phyloP scores from a whole-genome alignment of 2,329 filamentous ascomycete genomes.

The Penicillium rolfsii region DNA sequence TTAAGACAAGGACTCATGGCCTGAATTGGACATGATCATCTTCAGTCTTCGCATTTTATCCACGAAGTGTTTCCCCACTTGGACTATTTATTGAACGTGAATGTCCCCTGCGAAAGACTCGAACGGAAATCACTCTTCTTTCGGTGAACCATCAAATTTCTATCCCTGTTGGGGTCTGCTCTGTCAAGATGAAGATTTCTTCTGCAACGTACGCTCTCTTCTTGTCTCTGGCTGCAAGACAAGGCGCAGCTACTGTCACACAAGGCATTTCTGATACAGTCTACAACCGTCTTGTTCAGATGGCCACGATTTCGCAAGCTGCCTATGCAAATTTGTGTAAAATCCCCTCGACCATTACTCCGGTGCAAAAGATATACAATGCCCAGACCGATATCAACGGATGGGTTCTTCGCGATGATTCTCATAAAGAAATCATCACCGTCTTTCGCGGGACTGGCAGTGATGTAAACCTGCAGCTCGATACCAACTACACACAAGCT shows the following conservation, averaged over 20 bases:
- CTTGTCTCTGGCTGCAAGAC: slow-evolving; percentile 6
- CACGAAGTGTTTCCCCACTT: neutral
- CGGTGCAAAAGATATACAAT: slow-evolving; percentile 13
- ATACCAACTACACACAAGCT: slow-evolving; percentile 13
- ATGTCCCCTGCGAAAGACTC: neutral
- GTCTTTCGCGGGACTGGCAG: slow-evolving; percentile 14
- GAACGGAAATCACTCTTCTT: neutral
- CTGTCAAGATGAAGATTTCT: slow-evolving; percentile 6
- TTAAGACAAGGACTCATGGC: too few relatives aligned
- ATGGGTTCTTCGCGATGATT: slow-evolving; percentile 15
- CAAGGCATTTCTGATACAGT: slow-evolving; percentile 8
- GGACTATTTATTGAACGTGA: neutral
- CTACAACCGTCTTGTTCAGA: slow-evolving; percentile 11
- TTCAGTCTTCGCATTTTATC: neutral
- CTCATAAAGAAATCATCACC: slow-evolving; percentile 9
- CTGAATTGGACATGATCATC: too few relatives aligned
- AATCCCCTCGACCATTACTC: slow-evolving; percentile 10
- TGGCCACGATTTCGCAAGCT: slow-evolving; percentile 15
- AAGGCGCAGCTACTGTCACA: slow-evolving; percentile 4
- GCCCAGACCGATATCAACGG: slow-evolving; percentile 14
- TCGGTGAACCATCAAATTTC: neutral
- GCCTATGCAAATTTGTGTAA: slow-evolving; percentile 14
- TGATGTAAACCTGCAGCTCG: slow-evolving; percentile 10
- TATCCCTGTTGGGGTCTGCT: neutral
- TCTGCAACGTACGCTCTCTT: neutral